A percentile compares a stretch with the other conserved stretches of the same genome.
phyloP scores from a whole-genome alignment of 2,329 filamentous ascomycete species.

The Colletotrichum shisoi region DNA sequence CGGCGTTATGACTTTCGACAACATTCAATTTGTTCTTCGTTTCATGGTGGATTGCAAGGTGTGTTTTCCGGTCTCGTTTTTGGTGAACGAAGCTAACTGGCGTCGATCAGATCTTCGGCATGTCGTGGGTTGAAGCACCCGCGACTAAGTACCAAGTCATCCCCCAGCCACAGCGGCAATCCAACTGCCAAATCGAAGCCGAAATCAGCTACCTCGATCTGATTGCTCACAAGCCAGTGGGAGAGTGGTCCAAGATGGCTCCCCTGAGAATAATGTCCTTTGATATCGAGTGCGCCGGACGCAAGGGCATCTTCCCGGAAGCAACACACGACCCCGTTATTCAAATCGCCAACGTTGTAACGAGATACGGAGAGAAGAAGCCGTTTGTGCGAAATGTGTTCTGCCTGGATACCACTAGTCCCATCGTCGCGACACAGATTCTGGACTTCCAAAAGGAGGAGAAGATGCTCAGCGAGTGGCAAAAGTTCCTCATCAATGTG shows the following conservation, averaged over 20 bases:
- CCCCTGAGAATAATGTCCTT: conserved; percentile 92
- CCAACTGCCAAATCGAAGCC: conserved; percentile 96
- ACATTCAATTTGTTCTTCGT: conserved; percentile 89
- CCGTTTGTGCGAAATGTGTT: conserved; percentile 97
- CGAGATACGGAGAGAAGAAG: conserved; percentile 91
- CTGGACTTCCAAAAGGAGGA: conserved; percentile 82
- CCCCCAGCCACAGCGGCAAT: conserved; percentile 72
- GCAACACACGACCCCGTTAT: conserved; percentile 92
- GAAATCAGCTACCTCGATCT: conserved; percentile 82
- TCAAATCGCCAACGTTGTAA: conserved; percentile 97
- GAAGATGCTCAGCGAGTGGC: conserved; percentile 92
- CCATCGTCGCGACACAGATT: conserved; percentile 94
- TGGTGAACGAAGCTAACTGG: conserved; percentile 15
- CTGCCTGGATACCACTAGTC: conserved; percentile 87
- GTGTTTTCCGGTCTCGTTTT: conserved; percentile 42
- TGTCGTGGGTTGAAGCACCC: conserved; percentile 95
- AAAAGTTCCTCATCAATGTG: conserved; percentile 85
- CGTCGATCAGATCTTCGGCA: conserved; percentile 74
- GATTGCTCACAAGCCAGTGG: conserved; percentile 85
- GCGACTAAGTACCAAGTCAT: conserved; percentile 77
- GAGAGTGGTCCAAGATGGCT: conserved; percentile 98
- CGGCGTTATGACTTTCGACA: conserved; percentile 91
- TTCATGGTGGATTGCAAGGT: conserved; percentile 98
- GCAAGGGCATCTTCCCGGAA: conserved; percentile 97
- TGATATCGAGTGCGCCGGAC: conserved; percentile 97